Evolutionary conservation across 2,329 filamentous ascomycete genomes (phyloP).

Genomic region (Fonsecaea erecta): DNA sequence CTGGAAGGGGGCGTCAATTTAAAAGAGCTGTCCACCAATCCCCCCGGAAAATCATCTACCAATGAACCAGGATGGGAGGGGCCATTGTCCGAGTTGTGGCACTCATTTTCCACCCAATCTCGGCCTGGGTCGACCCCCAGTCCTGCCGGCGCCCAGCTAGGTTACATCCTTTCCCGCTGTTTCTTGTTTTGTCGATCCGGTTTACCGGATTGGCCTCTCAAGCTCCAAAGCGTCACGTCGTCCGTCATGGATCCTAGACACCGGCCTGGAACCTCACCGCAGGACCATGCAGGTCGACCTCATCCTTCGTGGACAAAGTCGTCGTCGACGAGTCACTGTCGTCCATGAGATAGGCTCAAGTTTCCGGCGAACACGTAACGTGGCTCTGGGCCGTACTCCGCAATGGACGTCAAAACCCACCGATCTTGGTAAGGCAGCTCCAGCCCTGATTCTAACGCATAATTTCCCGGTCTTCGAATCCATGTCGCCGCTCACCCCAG

Average conservation of each 20-base stretch:
- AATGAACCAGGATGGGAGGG: background rate
- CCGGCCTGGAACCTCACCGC: background rate
- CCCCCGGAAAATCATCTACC: conserved; percentile 29
- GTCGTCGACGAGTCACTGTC: background rate
- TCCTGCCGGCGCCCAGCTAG: conserved; percentile 8
- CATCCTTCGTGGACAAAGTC: conserved; percentile 9
- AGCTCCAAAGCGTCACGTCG: conserved; percentile 6
- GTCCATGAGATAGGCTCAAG: conserved; percentile 15
- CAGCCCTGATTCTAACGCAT: conserved; percentile 24
- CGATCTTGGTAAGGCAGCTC: background rate
- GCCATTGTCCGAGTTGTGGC: conserved; percentile 2
- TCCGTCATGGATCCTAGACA: conserved; percentile 10
- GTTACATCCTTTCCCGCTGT: conserved; percentile 9
- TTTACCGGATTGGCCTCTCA: conserved; percentile 5
- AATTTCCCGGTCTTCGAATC: conserved; percentile 23
- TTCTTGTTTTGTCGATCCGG: conserved; percentile 10
- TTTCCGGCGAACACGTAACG: conserved; percentile 26
- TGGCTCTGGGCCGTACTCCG: background rate
- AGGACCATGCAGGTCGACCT: conserved; percentile 20
- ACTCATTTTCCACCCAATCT: conserved; percentile 18
- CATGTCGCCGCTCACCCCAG: conserved; percentile 8
- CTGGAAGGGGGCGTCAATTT: conserved; percentile 15
- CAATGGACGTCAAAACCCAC: conserved; percentile 1
- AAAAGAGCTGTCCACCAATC: conserved; percentile 11
- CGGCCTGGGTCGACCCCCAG: conserved; percentile 10